These are phyloP conservation scores for Puccinia horiana DNA, from an alignment of 1,284 basidiomycete genomes.

Conservation along the genomic window DNA sequence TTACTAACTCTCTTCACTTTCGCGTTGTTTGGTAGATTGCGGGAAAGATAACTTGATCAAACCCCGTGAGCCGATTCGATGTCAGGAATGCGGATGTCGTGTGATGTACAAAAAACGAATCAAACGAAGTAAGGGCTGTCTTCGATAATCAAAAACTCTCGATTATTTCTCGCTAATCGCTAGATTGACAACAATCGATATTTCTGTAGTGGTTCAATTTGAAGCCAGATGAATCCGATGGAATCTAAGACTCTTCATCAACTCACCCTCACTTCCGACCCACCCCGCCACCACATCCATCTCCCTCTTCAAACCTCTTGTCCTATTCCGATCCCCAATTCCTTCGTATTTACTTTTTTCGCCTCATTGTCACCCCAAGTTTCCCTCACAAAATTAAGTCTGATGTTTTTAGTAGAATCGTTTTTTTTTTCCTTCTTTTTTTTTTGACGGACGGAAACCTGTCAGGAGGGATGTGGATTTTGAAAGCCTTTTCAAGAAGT, in stretches of 20 bases:
- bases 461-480: no score
- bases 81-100: slow-evolving; percentile 93
- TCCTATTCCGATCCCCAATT: no score
- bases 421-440: no score
- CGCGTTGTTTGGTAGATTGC: slow-evolving; percentile 68
- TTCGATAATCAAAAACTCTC: neutral
- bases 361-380: no score
- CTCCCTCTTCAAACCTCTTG: no score
- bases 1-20: neutral
- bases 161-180: neutral
- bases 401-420: no score
- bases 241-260: neutral
- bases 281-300: no score
- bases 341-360: no score
- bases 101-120: slow-evolving; percentile 99
- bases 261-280: no score
- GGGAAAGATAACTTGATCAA: slow-evolving; percentile 89
- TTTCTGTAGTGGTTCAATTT: slow-evolving; percentile 25
- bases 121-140: slow-evolving; percentile 75
- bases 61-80: slow-evolving; percentile 90
- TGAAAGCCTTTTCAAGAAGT: no score
- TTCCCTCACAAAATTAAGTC: no score
- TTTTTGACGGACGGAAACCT: no score
- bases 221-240: slow-evolving; percentile 13
- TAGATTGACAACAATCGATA: neutral